Conservation (phyloP, 257 asterid genomes). For the Nicotiana benthamiana region DNA sequence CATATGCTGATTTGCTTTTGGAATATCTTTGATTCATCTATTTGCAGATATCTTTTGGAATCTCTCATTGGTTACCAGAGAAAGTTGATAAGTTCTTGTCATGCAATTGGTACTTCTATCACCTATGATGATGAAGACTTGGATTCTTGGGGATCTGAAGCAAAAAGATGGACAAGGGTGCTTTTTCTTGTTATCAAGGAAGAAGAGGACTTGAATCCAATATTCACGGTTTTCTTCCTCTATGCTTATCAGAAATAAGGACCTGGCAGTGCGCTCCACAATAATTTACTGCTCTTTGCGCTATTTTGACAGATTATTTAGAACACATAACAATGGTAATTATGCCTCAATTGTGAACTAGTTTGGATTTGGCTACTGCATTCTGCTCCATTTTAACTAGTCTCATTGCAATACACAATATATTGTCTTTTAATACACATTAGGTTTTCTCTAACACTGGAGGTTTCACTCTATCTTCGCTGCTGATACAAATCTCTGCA, state of each 20-base stretch:
- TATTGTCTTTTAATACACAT: background rate
- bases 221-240: slow-evolving; percentile 38
- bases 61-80: slow-evolving; percentile 46
- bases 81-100: slow-evolving; percentile 35
- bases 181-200: slow-evolving; percentile 50
- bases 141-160: slow-evolving; percentile 72
- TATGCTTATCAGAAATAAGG: background rate
- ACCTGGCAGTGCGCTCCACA: background rate
- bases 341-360: background rate
- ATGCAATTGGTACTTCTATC: slow-evolving; percentile 29
- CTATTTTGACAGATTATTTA: background rate
- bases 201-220: slow-evolving; percentile 38
- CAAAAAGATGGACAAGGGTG: slow-evolving; percentile 82
- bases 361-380: background rate
- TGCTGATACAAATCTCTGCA: background rate
- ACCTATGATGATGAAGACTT: slow-evolving; percentile 77
- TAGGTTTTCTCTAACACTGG: background rate
- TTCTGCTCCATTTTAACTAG: background rate
- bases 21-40: background rate
- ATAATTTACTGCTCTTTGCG: background rate
- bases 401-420: background rate
- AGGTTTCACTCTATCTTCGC: background rate
- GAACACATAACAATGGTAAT: background rate
- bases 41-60: slow-evolving; percentile 27
- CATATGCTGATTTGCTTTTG: background rate